Base-by-base conservation (phyloP, 225 moss, liverwort and hornwort genomes). In the Sphagnum tenellum region DNA sequence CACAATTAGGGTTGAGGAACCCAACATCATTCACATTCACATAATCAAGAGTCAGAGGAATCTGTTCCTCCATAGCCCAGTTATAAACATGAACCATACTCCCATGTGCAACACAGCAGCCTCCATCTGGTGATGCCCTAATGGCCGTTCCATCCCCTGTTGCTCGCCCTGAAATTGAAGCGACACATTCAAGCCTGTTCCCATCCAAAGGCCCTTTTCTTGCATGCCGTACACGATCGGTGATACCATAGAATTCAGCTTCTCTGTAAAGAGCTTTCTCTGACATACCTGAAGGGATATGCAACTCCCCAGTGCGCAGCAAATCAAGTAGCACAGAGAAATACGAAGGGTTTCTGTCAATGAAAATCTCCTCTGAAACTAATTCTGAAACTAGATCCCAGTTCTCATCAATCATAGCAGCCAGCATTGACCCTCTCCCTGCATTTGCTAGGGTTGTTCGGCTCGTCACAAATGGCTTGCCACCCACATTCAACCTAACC, bases 41-140 rank as follows among this genome's bases (percentile, higher is more conserved):
- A 44, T 80, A 86, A 67, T 86, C 86, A 62, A 86, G 73, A 63
- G 83, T 79, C 13, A 86, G 86, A 50, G 86, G 86, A 45, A 73
- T 75, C 68, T 86, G 80, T 67, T 86, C 82, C 73, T 83, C 80
- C 67, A 86, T 68, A 62, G 80, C 69, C 86, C 86, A 86, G 61
- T 86, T 78, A 60, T 86, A 86, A 8, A 86, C 83, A 64, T 86
- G 86, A n/a, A 86, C 86, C 86, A 86, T 86, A 69, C 77, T 77
- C 58, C 79, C 83, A 74, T 86, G 86, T 5, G 86, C 86, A 62
- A 86, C 83, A 67, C 86, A 86, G 63, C 86, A 86, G 56, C 86
- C 86, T 47, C 86, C 86, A 64, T 86, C 86, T 58, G 83, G 72
- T 13, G 79, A 75, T 3, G 78, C 83, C 50, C 83, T 79, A 72